Percentiles rank a stretch among this genome's conserved stretches.
These are phyloP conservation scores for Solanum hybrid DNA, from an alignment of 305 asterid species.

Conservation along the genomic window DNA sequence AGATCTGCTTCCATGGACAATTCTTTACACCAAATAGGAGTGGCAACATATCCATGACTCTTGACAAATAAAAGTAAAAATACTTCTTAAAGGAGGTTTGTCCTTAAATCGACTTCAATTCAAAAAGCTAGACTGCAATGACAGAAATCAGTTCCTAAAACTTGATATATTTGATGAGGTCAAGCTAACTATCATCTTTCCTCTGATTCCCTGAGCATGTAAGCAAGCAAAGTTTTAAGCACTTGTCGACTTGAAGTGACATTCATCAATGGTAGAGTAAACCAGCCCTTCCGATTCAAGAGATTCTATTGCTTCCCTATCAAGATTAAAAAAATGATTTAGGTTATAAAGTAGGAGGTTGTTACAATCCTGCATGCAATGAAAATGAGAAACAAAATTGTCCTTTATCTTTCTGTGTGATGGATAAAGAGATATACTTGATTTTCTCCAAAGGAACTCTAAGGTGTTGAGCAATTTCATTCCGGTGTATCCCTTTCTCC, in stretches of 20 bases:
- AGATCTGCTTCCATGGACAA: background rate
- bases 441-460: conserved; percentile 62
- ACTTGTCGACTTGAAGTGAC: conserved; percentile 60
- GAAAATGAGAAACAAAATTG: background rate
- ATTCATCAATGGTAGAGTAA: conserved; percentile 76
- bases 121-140: background rate
- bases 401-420: background rate
- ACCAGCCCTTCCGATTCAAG: conserved; percentile 71
- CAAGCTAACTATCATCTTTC: background rate
- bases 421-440: conserved; percentile 27
- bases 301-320: conserved; percentile 56
- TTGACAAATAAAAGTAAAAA: background rate
- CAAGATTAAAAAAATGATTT: background rate
- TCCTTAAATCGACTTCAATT: background rate
- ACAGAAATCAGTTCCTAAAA: background rate
- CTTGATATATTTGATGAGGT: background rate
- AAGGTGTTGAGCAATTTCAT: conserved; percentile 64
- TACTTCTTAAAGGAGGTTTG: background rate
- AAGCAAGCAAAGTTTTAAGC: conserved; percentile 7
- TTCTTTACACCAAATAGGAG: background rate
- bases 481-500: conserved; percentile 57
- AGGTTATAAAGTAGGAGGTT: background rate
- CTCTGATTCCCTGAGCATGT: background rate
- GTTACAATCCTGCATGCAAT: background rate
- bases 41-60: background rate